Evolutionary conservation across 768 basidiomycete species (phyloP).

Genomic region (Rhizopogon vesiculosus): DNA sequence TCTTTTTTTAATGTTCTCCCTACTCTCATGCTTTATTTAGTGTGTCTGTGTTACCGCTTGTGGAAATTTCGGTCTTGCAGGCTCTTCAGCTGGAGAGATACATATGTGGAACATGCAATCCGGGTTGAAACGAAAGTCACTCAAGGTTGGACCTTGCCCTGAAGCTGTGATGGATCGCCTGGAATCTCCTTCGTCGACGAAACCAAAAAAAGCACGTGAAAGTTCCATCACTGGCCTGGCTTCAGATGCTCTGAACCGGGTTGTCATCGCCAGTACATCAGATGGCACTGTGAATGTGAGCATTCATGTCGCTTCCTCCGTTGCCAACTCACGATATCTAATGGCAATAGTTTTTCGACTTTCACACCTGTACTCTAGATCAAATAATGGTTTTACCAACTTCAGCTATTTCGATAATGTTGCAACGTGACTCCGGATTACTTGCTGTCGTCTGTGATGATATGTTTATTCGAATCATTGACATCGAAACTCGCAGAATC

Average conservation of each 20-base stretch:
- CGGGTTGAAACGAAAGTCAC: slow-evolving; percentile 78
- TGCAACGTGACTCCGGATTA: slow-evolving; percentile 84
- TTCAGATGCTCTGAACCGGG: slow-evolving; percentile 79
- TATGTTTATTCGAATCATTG: slow-evolving; percentile 76
- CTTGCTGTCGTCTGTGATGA: slow-evolving; percentile 86
- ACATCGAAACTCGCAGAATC: slow-evolving; percentile 83
- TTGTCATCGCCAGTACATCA: slow-evolving; percentile 77
- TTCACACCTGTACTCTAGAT: slow-evolving; percentile 78
- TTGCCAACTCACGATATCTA: background rate
- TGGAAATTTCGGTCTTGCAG: slow-evolving; percentile 90
- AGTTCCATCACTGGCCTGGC: slow-evolving; percentile 78
- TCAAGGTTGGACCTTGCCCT: slow-evolving; percentile 62
- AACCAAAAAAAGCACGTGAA: slow-evolving; percentile 37
- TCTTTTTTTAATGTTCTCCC: background rate
- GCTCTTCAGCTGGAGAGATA: slow-evolving; percentile 76
- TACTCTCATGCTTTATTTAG: slow-evolving; percentile 28
- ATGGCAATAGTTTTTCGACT: slow-evolving; percentile 83
- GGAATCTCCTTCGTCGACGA: slow-evolving; percentile 30
- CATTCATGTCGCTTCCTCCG: slow-evolving; percentile 7
- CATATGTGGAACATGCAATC: slow-evolving; percentile 98
- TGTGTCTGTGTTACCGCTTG: slow-evolving; percentile 89
- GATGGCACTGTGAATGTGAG: slow-evolving; percentile 88
- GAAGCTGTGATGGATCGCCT: slow-evolving; percentile 44
- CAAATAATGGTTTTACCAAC: slow-evolving; percentile 65
- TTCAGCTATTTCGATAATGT: slow-evolving; percentile 58